Evolutionary conservation across 2,329 filamentous ascomycete species (phyloP).

Genomic region (Neonectria punicea): DNA sequence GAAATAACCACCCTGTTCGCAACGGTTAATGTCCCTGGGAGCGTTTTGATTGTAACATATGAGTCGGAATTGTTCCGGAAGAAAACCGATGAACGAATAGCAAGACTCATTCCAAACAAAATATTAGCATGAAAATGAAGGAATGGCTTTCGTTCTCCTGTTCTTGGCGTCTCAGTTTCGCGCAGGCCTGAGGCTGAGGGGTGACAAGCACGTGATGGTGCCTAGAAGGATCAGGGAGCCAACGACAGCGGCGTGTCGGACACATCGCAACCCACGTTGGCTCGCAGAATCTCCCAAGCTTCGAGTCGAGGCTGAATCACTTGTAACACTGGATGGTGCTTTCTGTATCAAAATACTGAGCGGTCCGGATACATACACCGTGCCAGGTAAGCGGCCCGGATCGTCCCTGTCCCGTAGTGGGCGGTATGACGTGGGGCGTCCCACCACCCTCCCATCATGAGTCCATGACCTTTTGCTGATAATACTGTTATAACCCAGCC

Average conservation of each 20-base stretch:
- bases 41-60: too few species aligned
- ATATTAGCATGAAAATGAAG: not conserved
- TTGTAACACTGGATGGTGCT: not conserved
- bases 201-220: conserved; percentile 21
- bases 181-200: not conserved
- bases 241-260: not conserved
- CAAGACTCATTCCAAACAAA: too few species aligned
- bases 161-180: not conserved
- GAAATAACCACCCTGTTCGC: too few species aligned
- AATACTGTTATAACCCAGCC: conserved; percentile 3
- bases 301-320: not conserved
- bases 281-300: not conserved
- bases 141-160: not conserved
- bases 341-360: not conserved
- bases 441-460: conserved; percentile 6
- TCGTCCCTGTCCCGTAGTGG: conserved; percentile 9
- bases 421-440: conserved; percentile 20
- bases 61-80: too few species aligned
- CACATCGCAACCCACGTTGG: not conserved
- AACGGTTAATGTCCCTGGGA: too few species aligned
- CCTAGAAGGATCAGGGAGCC: conserved; percentile 15
- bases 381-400: conserved; percentile 9
- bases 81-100: too few species aligned
- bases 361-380: not conserved
- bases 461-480: conserved; percentile 13